Evolutionary conservation across 2,329 filamentous ascomycete genomes (phyloP).

Genomic region (Nannizziopsis arthrosporioides): DNA sequence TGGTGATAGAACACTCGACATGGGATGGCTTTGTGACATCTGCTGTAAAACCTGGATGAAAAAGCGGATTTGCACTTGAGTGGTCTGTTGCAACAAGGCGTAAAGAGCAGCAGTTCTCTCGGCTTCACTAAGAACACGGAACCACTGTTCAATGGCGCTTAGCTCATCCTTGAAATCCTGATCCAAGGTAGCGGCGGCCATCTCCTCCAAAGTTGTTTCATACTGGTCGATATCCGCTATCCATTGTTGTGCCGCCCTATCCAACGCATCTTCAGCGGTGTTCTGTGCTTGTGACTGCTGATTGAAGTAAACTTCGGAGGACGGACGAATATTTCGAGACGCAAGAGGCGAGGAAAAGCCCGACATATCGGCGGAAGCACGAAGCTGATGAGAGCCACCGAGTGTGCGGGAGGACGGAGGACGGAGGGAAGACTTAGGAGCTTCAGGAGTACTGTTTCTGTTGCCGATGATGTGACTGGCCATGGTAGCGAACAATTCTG

Average conservation of each 20-base stretch:
- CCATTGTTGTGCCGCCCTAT: conserved; percentile 95
- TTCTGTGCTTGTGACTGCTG: conserved; percentile 58
- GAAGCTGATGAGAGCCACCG: conserved; percentile 70
- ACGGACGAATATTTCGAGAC: conserved; percentile 72
- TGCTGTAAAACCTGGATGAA: conserved; percentile 98
- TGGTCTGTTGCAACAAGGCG: conserved; percentile 92
- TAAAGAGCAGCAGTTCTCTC: conserved; percentile 93
- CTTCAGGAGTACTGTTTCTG: conserved; percentile 94
- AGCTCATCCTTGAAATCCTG: conserved; percentile 99
- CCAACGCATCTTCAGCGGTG: conserved; percentile 69
- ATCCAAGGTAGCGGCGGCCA: conserved; percentile 96
- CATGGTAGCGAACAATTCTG: conserved; percentile 27
- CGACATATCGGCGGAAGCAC: conserved; percentile 92
- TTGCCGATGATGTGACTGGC: conserved; percentile 63
- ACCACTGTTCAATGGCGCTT: conserved; percentile 99
- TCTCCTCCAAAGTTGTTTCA: conserved; percentile 96
- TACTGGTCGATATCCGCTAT: conserved; percentile 98
- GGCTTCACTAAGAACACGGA: conserved; percentile 89
- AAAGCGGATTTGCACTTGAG: conserved; percentile 96
- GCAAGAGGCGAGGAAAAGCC: conserved; percentile 61
- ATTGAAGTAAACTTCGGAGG: conserved; percentile 85
- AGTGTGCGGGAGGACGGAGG: conserved; percentile 72
- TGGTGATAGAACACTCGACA: conserved; percentile 89
- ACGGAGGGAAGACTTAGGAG: conserved; percentile 66
- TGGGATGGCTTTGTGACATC: conserved; percentile 96